These are phyloP conservation scores for Sarcodon sp. DNA, from an alignment of 768 basidiomycete species.

Conservation along the genomic window DNA sequence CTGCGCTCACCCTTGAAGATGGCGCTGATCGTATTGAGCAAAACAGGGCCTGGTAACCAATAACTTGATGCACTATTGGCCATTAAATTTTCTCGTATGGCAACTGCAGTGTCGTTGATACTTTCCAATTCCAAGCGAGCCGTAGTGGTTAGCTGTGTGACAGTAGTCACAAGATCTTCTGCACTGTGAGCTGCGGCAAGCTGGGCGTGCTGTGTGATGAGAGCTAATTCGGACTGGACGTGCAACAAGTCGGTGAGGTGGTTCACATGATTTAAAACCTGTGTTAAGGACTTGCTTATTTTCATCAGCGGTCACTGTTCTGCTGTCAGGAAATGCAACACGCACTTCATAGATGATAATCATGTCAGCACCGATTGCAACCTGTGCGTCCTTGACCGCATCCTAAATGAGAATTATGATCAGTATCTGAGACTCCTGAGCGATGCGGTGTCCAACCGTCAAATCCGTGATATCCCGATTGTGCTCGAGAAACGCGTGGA, in stretches of 20 bases:
- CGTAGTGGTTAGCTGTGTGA: slow-evolving; percentile 24
- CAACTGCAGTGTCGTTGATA: slow-evolving; percentile 30
- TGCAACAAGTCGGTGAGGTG: slow-evolving; percentile 18
- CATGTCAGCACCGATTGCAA: too few species aligned
- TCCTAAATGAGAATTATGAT: too few species aligned
- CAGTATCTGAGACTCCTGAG: too few species aligned
- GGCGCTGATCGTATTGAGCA: not conserved
- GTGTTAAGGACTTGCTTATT: too few species aligned
- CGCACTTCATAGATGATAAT: too few species aligned
- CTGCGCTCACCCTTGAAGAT: not conserved
- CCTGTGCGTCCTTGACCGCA: too few species aligned
- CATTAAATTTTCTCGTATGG: slow-evolving; percentile 19
- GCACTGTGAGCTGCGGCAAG: slow-evolving; percentile 22
- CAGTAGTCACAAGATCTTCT: slow-evolving; percentile 18
- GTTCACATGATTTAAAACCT: not conserved
- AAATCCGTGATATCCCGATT: too few species aligned
- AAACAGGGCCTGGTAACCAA: not conserved
- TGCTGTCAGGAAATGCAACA: too few species aligned
- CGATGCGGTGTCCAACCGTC: too few species aligned
- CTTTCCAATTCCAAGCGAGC: slow-evolving; percentile 30
- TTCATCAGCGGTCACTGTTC: too few species aligned
- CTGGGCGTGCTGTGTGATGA: slow-evolving; percentile 22
- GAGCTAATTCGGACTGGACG: slow-evolving; percentile 17
- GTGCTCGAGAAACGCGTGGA: too few species aligned
- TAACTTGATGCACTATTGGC: not conserved